phyloP scores from a whole-genome alignment of 345 rosid genomes.

The Psidium friedrichsthalianum region DNA sequence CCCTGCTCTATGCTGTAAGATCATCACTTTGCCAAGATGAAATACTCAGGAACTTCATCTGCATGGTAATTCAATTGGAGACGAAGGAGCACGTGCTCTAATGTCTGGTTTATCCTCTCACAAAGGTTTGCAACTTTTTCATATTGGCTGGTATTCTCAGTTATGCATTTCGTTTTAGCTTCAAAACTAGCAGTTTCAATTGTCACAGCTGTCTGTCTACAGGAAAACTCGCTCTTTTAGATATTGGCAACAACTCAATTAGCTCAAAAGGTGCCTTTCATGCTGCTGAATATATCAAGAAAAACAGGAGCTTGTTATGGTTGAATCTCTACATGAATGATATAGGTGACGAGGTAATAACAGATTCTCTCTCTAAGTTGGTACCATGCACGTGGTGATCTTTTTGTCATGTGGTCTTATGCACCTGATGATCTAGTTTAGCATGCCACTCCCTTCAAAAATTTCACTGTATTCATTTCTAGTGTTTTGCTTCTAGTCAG shows the following conservation, averaged over 20 bases:
- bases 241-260: slow-evolving; percentile 90
- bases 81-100: slow-evolving; percentile 81
- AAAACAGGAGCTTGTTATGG: slow-evolving; percentile 86
- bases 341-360: slow-evolving; percentile 77
- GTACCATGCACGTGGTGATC: background rate
- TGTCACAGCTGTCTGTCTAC: background rate
- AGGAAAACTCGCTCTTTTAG: slow-evolving; percentile 27
- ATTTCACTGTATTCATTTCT: background rate
- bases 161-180: background rate
- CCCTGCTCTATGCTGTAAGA: background rate
- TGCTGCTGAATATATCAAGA: slow-evolving; percentile 78
- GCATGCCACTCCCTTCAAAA: background rate
- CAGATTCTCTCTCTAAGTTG: background rate
- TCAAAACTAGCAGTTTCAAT: background rate
- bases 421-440: background rate
- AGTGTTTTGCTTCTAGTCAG: background rate
- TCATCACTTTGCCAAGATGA: background rate
- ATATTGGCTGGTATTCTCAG: background rate
- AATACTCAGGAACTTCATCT: slow-evolving; percentile 75
- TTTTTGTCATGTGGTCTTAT: background rate
- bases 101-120: slow-evolving; percentile 78
- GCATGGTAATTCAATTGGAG: slow-evolving; percentile 93
- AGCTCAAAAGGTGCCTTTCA: slow-evolving; percentile 73
- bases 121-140: slow-evolving; percentile 43
- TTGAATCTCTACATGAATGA: slow-evolving; percentile 96